Evolutionary conservation across 192 early-diverging fungal species (phyloP).

Genomic region (Backusella tuberculispora): DNA sequence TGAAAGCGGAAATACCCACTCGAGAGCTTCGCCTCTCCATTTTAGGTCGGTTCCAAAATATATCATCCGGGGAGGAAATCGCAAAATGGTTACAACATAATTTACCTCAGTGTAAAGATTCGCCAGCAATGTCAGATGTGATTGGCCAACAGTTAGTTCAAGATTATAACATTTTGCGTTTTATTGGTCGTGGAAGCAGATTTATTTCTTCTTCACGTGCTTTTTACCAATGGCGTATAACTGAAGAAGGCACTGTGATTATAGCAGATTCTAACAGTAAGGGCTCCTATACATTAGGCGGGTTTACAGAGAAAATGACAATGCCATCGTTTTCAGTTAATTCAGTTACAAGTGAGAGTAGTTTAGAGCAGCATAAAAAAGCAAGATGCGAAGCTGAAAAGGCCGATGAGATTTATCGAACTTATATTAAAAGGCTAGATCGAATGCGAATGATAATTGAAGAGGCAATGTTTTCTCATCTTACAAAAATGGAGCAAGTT

Average conservation of each 20-base stretch:
- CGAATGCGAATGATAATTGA: conserved; percentile 69
- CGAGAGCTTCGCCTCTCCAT: conserved; percentile 71
- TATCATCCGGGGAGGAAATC: conserved; percentile 69
- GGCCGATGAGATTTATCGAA: conserved; percentile 67
- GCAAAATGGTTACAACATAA: conserved; percentile 73
- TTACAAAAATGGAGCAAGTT: conserved; percentile 54
- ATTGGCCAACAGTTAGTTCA: conserved; percentile 73
- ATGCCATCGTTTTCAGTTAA: neutral
- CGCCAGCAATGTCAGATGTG: conserved; percentile 61
- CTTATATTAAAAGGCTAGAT: conserved; percentile 65
- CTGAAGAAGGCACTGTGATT: conserved; percentile 44
- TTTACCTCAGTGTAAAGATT: conserved; percentile 58
- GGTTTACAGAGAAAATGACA: conserved; percentile 29
- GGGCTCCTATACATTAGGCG: conserved; percentile 18
- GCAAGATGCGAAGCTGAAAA: conserved; percentile 63
- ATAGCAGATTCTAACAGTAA: conserved; percentile 21
- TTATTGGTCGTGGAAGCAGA: conserved; percentile 72
- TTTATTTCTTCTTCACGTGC: conserved; percentile 63
- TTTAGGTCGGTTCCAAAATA: conserved; percentile 63
- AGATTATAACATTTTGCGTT: conserved; percentile 59
- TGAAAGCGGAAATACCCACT: conserved; percentile 62
- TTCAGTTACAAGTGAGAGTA: neutral
- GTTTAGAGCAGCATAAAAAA: conserved; percentile 50
- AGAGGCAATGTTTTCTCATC: conserved; percentile 64
- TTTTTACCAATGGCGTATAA: conserved; percentile 75